Evolutionary conservation across 2,329 filamentous ascomycete species (phyloP).

Genomic region (Claviceps pusilla): DNA sequence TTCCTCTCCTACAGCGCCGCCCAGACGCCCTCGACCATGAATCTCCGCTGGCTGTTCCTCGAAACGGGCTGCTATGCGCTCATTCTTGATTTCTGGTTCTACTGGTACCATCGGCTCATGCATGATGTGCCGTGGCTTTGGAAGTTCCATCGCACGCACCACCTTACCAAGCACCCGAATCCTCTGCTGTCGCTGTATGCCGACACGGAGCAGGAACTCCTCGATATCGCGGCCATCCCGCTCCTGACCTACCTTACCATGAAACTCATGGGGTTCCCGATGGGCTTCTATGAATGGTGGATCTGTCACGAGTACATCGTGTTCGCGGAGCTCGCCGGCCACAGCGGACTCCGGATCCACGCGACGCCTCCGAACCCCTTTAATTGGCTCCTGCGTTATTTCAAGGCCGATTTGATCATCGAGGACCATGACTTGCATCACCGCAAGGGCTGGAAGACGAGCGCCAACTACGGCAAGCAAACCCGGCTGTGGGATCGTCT

Average conservation of each 20-base stretch:
- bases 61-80: conserved; percentile 2
- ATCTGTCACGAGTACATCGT: conserved; percentile 5
- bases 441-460: conserved; percentile 6
- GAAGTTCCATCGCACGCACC: conserved; percentile 5
- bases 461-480: conserved; percentile 5
- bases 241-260: conserved; percentile 5
- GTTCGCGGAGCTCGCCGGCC: conserved; percentile 4
- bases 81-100: conserved; percentile 6
- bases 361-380: conserved; percentile 4
- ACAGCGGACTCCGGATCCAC: conserved; percentile 2
- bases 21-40: conserved; percentile 1
- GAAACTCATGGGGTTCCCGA: conserved; percentile 3
- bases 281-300: conserved; percentile 7
- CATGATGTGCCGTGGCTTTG: conserved; percentile 3
- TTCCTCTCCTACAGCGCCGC: neutral
- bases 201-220: conserved; percentile 4
- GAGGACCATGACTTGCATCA: conserved; percentile 6
- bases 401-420: conserved; percentile 3
- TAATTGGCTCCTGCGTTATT: conserved; percentile 1
- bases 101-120: conserved; percentile 7
- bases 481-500: conserved; percentile 3
- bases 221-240: conserved; percentile 4
- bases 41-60: neutral
- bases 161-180: conserved; percentile 6
- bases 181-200: conserved; percentile 3